Conservation (phyloP, 1,139 yeast species). For the Kurtzmaniella quercitrusa region DNA sequence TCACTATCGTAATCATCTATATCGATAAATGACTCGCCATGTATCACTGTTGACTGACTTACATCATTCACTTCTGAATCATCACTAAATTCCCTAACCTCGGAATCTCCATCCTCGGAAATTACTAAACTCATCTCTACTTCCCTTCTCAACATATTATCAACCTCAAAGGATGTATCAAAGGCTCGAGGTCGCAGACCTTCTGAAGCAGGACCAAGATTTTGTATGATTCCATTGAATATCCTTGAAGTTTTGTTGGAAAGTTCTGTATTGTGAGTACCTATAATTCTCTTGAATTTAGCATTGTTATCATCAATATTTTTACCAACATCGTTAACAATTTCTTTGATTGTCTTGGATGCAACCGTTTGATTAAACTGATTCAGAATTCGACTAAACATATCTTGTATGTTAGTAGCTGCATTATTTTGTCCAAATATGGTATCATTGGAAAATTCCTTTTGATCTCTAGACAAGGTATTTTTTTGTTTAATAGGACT, state of each 20-base stretch:
- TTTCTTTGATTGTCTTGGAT: conserved; percentile 5
- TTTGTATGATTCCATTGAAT: conserved; percentile 16
- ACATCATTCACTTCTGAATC: conserved; percentile 5
- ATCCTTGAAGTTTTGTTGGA: conserved; percentile 20
- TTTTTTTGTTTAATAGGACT: conserved; percentile 1
- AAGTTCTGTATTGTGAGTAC: conserved; percentile 16
- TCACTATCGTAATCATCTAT: conserved; percentile 26
- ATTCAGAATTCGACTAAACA: conserved; percentile 10
- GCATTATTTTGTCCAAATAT: background rate
- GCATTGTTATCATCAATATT: conserved; percentile 12
- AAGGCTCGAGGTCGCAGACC: conserved; percentile 10
- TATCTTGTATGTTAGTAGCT: conserved; percentile 8
- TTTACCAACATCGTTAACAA: conserved; percentile 14
- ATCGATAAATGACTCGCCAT: conserved; percentile 15
- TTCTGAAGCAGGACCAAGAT: conserved; percentile 12
- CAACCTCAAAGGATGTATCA: conserved; percentile 27
- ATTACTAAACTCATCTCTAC: conserved; percentile 9
- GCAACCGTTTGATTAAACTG: conserved; percentile 8
- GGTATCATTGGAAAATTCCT: background rate
- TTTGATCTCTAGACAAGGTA: background rate
- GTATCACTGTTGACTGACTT: background rate
- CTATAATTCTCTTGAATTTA: conserved; percentile 4
- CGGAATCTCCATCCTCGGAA: conserved; percentile 7
- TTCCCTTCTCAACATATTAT: conserved; percentile 14
- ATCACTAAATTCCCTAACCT: conserved; percentile 3